Conservation (phyloP, 139 green algal genomes). For the Micromonas pusilla region DNA sequence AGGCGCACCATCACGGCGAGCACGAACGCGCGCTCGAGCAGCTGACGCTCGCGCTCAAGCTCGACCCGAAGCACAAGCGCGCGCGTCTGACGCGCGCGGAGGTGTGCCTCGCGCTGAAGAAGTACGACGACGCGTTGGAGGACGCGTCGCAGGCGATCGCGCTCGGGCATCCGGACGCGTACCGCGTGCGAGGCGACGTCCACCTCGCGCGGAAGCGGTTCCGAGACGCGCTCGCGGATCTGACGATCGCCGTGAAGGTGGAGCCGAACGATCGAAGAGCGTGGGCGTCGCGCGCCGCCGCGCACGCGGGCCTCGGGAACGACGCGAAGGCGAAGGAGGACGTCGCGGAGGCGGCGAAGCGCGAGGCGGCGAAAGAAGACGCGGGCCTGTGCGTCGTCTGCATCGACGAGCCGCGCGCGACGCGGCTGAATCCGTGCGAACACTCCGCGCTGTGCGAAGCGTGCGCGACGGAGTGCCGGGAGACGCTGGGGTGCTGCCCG, state of each 20-base stretch:
- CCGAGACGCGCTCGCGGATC: not conserved
- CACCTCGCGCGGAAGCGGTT: not conserved
- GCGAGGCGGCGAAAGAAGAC: not conserved
- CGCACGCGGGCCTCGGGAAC: not conserved
- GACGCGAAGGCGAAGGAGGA: not conserved
- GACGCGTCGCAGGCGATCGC: not conserved
- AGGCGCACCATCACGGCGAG: not conserved
- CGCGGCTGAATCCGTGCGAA: not conserved
- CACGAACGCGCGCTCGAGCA: not conserved
- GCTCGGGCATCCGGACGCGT: not conserved
- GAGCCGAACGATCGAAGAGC: not conserved
- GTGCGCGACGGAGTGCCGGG: not conserved
- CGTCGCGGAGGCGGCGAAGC: not conserved
- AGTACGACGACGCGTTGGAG: not conserved
- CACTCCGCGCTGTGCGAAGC: not conserved
- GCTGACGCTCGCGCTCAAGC: not conserved
- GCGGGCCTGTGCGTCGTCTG: slow-evolving; percentile 2
- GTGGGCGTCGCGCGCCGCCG: not conserved
- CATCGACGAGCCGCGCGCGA: not conserved
- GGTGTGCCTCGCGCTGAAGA: not conserved
- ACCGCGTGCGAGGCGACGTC: not conserved
- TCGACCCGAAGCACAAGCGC: not conserved
- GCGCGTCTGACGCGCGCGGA: not conserved
- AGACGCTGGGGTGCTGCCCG: not conserved
- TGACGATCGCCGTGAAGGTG: not conserved